Evolutionary conservation across 129 eudicot genomes (phyloP).

Genomic region (Flaveria brownii): DNA sequence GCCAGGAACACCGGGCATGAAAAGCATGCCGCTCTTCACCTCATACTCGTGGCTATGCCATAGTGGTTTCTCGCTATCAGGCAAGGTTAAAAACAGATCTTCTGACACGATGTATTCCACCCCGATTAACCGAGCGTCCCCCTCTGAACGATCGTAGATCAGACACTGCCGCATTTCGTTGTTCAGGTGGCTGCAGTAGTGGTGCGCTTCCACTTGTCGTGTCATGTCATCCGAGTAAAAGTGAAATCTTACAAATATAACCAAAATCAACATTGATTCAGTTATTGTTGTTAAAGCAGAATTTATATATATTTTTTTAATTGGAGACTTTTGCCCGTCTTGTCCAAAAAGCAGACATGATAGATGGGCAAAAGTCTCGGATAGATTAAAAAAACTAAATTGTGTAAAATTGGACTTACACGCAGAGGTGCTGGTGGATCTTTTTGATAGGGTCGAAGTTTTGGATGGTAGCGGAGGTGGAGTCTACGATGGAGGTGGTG

Average conservation of each 20-base stretch:
- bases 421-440: slow-evolving; percentile 98
- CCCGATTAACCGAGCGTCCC: slow-evolving; percentile 75
- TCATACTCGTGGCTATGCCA: slow-evolving; percentile 97
- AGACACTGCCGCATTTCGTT: slow-evolving; percentile 93
- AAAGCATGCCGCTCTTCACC: slow-evolving; percentile 86
- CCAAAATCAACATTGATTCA: not conserved
- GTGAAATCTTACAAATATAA: slow-evolving; percentile 50
- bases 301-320: too few species aligned
- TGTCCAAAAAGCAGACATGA: too few species aligned
- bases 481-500: slow-evolving; percentile 64
- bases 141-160: slow-evolving; percentile 74
- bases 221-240: slow-evolving; percentile 91
- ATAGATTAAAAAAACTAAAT: not conserved
- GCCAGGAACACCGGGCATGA: slow-evolving; percentile 83
- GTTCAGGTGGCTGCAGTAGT: slow-evolving; percentile 76
- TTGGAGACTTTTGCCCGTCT: too few species aligned
- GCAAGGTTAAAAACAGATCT: slow-evolving; percentile 66
- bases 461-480: slow-evolving; percentile 81
- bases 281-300: not conserved
- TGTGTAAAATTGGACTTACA: slow-evolving; percentile 38
- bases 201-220: slow-evolving; percentile 97
- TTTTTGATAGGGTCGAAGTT: slow-evolving; percentile 69
- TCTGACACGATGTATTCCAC: slow-evolving; percentile 77
- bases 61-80: slow-evolving; percentile 72
- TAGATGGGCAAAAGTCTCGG: too few species aligned